phyloP scores from a whole-genome alignment of 805 yeast genomes.

The Yarrowia phangngaensis region DNA sequence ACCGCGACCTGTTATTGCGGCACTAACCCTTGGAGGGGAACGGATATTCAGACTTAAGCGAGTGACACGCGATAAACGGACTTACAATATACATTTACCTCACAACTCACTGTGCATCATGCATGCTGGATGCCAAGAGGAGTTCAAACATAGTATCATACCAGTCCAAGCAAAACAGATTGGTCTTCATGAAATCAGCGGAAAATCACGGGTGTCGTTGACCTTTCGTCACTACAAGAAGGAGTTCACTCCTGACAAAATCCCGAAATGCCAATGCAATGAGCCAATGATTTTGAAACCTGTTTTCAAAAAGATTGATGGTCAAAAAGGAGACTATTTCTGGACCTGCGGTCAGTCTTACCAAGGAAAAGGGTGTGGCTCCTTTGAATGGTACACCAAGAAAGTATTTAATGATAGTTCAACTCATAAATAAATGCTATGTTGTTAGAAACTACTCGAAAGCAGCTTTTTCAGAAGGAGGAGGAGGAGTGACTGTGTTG shows the following conservation, averaged over 20 bases:
- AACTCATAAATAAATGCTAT: no score
- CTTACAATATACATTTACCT: constrained; percentile 57
- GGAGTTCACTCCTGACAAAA: constrained; percentile 40
- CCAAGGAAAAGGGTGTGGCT: constrained; percentile 33
- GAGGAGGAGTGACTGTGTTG: neutral
- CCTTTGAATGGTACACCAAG: constrained; percentile 27
- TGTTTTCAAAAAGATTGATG: constrained; percentile 45
- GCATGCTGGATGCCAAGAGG: constrained; percentile 80
- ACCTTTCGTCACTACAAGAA: constrained; percentile 59
- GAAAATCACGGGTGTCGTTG: constrained; percentile 54
- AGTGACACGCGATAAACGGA: constrained; percentile 31
- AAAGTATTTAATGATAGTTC: no score
- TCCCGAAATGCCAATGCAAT: constrained; percentile 45
- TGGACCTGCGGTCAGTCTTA: constrained; percentile 58
- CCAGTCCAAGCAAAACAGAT: constrained; percentile 41
- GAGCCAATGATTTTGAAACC: constrained; percentile 54
- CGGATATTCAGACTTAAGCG: constrained; percentile 59
- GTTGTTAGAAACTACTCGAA: no score
- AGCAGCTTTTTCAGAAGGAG: no score
- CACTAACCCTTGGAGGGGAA: constrained; percentile 65
- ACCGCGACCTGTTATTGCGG: constrained; percentile 64
- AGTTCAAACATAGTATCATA: constrained; percentile 62
- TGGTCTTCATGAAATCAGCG: constrained; percentile 48
- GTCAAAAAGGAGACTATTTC: constrained; percentile 53
- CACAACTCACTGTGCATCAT: constrained; percentile 67